Evolutionary conservation across 805 yeast genomes (phyloP), one percentile per base, ranked within the genome.

Genomic region (Candida manassasensis): DNA sequence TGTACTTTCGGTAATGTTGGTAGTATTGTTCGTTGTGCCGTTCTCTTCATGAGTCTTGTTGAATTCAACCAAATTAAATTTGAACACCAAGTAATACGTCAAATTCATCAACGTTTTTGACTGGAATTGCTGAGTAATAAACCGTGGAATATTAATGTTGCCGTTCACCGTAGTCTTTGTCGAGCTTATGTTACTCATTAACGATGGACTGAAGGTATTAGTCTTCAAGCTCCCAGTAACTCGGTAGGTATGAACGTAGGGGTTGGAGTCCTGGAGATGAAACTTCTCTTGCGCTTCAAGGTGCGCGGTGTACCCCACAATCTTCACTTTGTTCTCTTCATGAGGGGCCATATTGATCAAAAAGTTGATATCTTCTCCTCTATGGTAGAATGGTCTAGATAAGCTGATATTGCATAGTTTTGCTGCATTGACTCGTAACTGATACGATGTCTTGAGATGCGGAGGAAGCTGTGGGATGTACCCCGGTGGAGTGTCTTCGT

Each of bases 271-370:
- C 14, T 40, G 34, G 12, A 49, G 34, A 39, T 65, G 67, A 43
- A 53, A 65, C 3, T 47, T 33, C 36, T 67, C 71, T 35, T 61
- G 63, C 8, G 69, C 71, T 41, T 64, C 71, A n/a, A 65, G 30
- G 38, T 58, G 61, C 7, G 47, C 50, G 4, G 59, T 48, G 16
- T 55, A 38, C 1, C 72, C 72, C 1, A 54, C 59, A 4, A 64
- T 53, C 26, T 52, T 54, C 12, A 28, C 42, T 4, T 29, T 40
- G 15, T 36, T 29, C 9, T 31, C 14, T 5, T 39, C 36, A 21
- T 29, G 19, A 1, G 55, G 53, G 26, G 52, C 54, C 11, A 56
- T 44, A 32, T 59, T 56, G n/a, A 67, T 42, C 2, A 46, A 41
- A 38, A 58, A 64, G 35, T 54, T 44, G 9, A 66, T 43, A 36